A percentile compares a stretch with the other conserved stretches of the same genome.
Conservation (phyloP, 192 early-diverging fungal genomes). For the Glomus cerebriforme region DNA sequence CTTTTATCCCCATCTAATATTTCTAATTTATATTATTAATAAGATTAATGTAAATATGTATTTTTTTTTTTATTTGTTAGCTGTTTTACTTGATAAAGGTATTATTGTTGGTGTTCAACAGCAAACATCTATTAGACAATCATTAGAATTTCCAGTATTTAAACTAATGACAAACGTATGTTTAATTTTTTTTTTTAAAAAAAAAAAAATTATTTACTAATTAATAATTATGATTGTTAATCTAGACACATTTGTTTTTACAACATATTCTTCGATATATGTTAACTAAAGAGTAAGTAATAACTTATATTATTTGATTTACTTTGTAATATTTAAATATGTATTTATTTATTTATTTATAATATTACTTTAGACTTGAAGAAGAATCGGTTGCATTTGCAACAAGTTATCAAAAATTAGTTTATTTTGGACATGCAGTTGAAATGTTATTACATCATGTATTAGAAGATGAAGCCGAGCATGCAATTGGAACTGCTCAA, state of each 20-base stretch:
- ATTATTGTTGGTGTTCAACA: conserved; percentile 78
- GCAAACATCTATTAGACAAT: conserved; percentile 54
- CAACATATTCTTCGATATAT: conserved; percentile 67
- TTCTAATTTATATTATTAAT: too few species aligned
- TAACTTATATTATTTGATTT: background rate
- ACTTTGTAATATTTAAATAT: background rate
- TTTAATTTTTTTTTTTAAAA: conserved; percentile 3
- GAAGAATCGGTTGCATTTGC: conserved; percentile 71
- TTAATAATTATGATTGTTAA: background rate
- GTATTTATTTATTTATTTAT: background rate
- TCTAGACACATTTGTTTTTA: conserved; percentile 76
- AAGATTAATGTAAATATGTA: background rate
- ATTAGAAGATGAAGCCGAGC: conserved; percentile 80
- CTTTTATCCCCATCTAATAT: too few species aligned
- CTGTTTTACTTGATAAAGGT: conserved; percentile 69
- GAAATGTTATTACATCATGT: conserved; percentile 90
- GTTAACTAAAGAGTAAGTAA: conserved; percentile 48
- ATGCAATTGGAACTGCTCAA: conserved; percentile 43
- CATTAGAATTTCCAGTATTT: conserved; percentile 62
- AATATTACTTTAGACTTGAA: conserved; percentile 42
- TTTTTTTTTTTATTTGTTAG: conserved; percentile 44
- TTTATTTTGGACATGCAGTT: conserved; percentile 90
- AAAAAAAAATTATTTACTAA: background rate
- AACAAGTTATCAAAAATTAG: conserved; percentile 65
- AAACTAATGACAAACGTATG: conserved; percentile 68